Conservation (phyloP, 108 stramenopile genomes). For the Conticribra weissflogii region DNA sequence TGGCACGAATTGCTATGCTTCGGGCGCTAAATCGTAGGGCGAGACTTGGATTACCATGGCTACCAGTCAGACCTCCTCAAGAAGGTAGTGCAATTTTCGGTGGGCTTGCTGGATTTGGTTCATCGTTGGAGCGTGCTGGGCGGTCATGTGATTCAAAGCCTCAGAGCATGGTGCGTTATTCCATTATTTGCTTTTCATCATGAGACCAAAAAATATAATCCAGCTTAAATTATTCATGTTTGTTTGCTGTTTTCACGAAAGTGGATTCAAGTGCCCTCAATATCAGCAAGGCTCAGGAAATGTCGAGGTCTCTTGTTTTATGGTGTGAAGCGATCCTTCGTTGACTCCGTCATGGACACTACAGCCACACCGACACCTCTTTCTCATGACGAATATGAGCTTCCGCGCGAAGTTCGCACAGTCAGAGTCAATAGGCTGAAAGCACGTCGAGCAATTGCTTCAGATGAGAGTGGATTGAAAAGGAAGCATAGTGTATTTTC, state of each 20-base stretch:
- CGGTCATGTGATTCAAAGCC: constrained; percentile 49
- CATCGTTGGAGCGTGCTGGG: constrained; percentile 78
- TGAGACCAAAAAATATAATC: not conserved
- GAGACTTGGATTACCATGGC: constrained; percentile 70
- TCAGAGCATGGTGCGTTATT: constrained; percentile 19
- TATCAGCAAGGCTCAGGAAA: constrained; percentile 56
- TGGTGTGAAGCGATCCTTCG: constrained; percentile 72
- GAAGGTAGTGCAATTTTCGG: constrained; percentile 83
- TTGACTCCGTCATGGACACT: constrained; percentile 75
- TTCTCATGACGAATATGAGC: constrained; percentile 97
- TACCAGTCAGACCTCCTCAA: constrained; percentile 77
- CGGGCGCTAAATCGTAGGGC: constrained; percentile 82
- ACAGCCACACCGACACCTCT: constrained; percentile 93
- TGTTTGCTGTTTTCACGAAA: constrained; percentile 19
- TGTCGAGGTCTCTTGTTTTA: constrained; percentile 67
- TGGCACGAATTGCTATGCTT: constrained; percentile 80
- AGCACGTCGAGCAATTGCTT: constrained; percentile 70
- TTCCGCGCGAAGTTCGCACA: constrained; percentile 91
- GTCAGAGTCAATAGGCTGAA: constrained; percentile 91
- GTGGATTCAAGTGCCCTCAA: constrained; percentile 69
- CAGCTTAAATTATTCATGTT: constrained; percentile 2
- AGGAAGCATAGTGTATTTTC: constrained; percentile 90
- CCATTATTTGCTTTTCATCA: not conserved
- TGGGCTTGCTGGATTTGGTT: constrained; percentile 76
- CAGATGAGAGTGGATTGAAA: constrained; percentile 47